These are phyloP conservation scores for Pseudognaphalium luteoalbum DNA, from an alignment of 129 eudicot species.

Conservation along the genomic window DNA sequence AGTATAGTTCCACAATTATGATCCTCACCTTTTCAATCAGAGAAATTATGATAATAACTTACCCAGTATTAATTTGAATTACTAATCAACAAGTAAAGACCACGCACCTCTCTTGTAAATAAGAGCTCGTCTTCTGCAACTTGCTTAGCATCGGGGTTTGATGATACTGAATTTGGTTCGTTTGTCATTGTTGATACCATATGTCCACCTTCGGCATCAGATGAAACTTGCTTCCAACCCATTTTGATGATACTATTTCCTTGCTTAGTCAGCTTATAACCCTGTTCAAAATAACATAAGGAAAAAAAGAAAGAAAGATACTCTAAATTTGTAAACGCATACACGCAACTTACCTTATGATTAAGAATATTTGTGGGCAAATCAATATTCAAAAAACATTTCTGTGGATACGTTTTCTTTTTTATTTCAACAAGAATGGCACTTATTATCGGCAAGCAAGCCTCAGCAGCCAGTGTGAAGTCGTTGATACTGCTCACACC, in stretches of 20 bases:
- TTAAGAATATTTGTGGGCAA: conserved; percentile 71
- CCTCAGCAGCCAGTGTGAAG: conserved; percentile 81
- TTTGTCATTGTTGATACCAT: conserved; percentile 74
- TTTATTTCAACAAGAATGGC: conserved; percentile 60
- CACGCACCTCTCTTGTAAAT: conserved; percentile 69
- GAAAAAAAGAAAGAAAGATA: neutral
- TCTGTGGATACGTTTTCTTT: conserved; percentile 55
- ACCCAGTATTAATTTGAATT: no score
- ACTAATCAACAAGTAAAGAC: neutral
- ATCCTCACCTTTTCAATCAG: neutral
- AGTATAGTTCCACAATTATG: neutral
- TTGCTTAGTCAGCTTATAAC: conserved; percentile 79
- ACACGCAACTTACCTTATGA: conserved; percentile 61
- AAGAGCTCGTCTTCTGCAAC: conserved; percentile 39
- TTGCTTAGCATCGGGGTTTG: conserved; percentile 34
- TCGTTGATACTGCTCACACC: conserved; percentile 63
- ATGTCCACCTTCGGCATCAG: conserved; percentile 50
- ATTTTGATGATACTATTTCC: conserved; percentile 62
- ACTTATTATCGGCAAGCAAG: conserved; percentile 80
- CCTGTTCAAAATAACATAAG: conserved; percentile 36
- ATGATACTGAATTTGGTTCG: conserved; percentile 33
- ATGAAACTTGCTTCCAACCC: conserved; percentile 72
- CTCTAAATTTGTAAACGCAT: conserved; percentile 6
- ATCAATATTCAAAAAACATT: conserved; percentile 74
- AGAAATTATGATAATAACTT: neutral